These are phyloP conservation scores for Rhynchosporium agropyri DNA, from an alignment of 2,329 filamentous ascomycete species.

Conservation along the genomic window DNA sequence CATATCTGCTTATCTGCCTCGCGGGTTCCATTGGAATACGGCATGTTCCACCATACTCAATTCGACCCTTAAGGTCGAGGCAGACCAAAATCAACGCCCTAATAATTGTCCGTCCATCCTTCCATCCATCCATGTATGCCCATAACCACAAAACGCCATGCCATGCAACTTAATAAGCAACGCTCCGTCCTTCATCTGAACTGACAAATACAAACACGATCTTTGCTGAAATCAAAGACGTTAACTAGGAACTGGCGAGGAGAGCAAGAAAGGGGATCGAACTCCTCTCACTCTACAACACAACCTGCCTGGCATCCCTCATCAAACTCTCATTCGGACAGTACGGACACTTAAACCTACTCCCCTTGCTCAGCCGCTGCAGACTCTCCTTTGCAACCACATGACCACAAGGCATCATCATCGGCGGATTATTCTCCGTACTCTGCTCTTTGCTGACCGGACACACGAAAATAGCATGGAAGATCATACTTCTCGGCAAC, in stretches of 20 bases:
- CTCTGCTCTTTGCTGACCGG: conserved; percentile 96
- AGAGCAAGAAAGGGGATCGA: background rate
- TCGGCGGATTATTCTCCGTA: conserved; percentile 88
- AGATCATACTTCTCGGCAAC: conserved; percentile 64
- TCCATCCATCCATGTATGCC: background rate
- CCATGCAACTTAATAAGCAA: background rate
- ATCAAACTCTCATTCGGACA: conserved; percentile 83
- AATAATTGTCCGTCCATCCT: background rate
- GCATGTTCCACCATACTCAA: background rate
- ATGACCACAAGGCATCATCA: conserved; percentile 96
- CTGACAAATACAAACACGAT: background rate
- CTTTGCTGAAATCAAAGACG: too few relatives aligned
- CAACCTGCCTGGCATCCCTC: conserved; percentile 62
- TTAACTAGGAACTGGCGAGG: too few relatives aligned
- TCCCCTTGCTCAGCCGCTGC: conserved; percentile 75
- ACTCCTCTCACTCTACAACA: conserved; percentile 31
- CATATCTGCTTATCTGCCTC: too few relatives aligned
- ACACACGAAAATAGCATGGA: conserved; percentile 97
- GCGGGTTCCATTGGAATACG: too few relatives aligned
- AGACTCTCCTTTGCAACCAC: conserved; percentile 87
- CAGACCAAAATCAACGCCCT: background rate
- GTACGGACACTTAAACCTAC: conserved; percentile 92
- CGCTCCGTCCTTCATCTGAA: background rate
- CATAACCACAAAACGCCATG: conserved; percentile 9
- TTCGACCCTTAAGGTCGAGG: too few relatives aligned